phyloP scores from a whole-genome alignment of 495 filamentous ascomycete genomes.

The Penicillium coprophilum region DNA sequence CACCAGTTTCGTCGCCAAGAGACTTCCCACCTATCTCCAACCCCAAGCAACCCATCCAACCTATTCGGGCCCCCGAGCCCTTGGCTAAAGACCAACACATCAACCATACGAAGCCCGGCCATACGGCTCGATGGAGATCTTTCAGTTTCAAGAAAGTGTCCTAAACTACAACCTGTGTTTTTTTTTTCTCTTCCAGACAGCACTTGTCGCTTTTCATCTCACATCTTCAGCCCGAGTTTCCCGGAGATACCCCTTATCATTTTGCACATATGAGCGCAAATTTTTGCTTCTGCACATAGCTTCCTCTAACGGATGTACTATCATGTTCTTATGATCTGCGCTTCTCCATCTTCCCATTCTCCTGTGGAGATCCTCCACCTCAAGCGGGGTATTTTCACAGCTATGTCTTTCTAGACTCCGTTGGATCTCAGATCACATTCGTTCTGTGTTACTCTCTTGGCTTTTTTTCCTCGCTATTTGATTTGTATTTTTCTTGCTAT shows the following conservation, averaged over 20 bases:
- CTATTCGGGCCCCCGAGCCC: neutral
- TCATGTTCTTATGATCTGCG: conserved; percentile 31
- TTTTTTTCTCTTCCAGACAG: conserved; percentile 21
- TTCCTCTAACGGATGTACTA: conserved; percentile 38
- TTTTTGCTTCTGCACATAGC: conserved; percentile 38
- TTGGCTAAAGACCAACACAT: conserved; percentile 15
- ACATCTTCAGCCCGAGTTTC: conserved; percentile 14
- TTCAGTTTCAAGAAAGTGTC: conserved; percentile 32
- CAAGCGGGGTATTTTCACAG: conserved; percentile 2
- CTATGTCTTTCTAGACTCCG: conserved; percentile 26
- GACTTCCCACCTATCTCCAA: conserved; percentile 15
- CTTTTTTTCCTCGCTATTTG: conserved; percentile 11
- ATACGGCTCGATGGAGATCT: conserved; percentile 29
- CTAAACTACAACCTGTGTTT: conserved; percentile 10
- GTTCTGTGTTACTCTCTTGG: conserved; percentile 13
- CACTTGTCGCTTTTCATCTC: conserved; percentile 21
- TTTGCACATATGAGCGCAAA: conserved; percentile 30
- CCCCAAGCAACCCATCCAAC: conserved; percentile 14
- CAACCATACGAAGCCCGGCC: conserved; percentile 18
- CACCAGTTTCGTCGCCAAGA: conserved; percentile 17
- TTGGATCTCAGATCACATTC: conserved; percentile 13
- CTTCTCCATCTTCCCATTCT: conserved; percentile 17
- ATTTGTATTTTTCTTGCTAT: conserved; percentile 8
- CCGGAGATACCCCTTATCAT: conserved; percentile 26
- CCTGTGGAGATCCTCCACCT: conserved; percentile 7